These are phyloP conservation scores for Cryomyces minteri DNA, from an alignment of 495 filamentous ascomycete genomes.

Conservation along the genomic window DNA sequence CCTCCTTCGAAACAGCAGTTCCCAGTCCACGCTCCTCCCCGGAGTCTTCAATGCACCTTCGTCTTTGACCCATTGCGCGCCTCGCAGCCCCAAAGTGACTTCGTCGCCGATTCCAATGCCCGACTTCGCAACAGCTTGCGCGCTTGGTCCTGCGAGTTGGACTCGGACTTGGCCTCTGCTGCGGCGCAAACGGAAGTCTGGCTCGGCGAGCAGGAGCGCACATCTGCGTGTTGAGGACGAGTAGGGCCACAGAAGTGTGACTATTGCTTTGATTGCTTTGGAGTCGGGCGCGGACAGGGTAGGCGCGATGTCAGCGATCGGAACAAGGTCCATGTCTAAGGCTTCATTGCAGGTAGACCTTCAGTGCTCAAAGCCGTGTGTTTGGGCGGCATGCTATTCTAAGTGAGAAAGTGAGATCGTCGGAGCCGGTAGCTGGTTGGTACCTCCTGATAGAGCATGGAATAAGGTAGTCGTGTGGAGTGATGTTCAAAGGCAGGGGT, in stretches of 20 bases:
- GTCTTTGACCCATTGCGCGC: conserved; percentile 36
- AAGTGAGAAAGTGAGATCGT: too few species aligned
- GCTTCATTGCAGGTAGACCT: too few species aligned
- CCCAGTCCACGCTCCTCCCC: conserved; percentile 55
- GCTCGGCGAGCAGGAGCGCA: conserved; percentile 65
- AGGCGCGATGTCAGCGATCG: conserved; percentile 57
- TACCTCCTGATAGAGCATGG: too few species aligned
- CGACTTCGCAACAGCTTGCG: conserved; percentile 43
- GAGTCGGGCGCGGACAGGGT: conserved; percentile 11
- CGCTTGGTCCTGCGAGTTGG: conserved; percentile 53
- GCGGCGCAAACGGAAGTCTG: conserved; percentile 68
- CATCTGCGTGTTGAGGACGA: conserved; percentile 52
- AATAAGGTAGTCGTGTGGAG: too few species aligned
- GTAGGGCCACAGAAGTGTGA: conserved; percentile 85
- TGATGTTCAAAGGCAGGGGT: too few species aligned
- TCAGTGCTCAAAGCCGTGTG: too few species aligned
- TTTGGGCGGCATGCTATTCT: too few species aligned
- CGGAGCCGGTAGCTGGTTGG: too few species aligned
- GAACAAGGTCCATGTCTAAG: conserved; percentile 22
- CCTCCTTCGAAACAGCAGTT: conserved; percentile 40
- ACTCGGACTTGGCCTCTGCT: conserved; percentile 69
- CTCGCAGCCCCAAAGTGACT: conserved; percentile 47
- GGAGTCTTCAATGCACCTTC: conserved; percentile 31
- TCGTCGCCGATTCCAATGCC: conserved; percentile 61
- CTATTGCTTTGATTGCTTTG: conserved; percentile 39